phyloP scores from a whole-genome alignment of 169 alveolate species.

The Eimeria praecox region DNA sequence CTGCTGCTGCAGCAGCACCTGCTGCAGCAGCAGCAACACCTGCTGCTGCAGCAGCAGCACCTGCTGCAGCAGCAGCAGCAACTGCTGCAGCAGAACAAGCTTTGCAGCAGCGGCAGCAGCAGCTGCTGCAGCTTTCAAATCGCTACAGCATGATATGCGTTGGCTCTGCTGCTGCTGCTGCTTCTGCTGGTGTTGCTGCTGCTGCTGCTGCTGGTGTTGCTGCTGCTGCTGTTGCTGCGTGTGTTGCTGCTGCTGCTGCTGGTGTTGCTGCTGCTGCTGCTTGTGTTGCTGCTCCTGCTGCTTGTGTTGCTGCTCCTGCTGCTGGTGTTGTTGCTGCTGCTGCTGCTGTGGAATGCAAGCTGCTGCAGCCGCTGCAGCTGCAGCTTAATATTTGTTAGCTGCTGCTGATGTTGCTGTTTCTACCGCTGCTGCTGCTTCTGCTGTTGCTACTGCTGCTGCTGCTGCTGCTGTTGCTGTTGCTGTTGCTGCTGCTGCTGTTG shows the following conservation, averaged over 20 bases:
- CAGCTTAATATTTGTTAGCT: no score
- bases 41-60: conserved; percentile 28
- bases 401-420: background rate
- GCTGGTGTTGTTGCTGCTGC: background rate
- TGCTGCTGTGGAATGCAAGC: background rate
- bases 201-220: conserved; percentile 3
- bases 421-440: background rate
- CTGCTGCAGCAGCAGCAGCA: conserved; percentile 10
- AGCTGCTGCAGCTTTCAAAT: background rate
- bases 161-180: conserved; percentile 5
- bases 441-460: background rate
- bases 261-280: background rate
- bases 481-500: conserved; percentile 23
- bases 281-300: background rate
- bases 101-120: conserved; percentile 30
- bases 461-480: conserved; percentile 31
- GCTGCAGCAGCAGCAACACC: conserved; percentile 13
- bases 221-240: background rate
- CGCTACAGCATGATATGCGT: background rate
- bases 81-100: conserved; percentile 27
- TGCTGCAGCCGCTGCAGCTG: background rate
- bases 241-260: background rate
- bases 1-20: conserved; percentile 3
- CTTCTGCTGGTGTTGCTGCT: background rate
- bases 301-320: background rate